Base-by-base conservation (phyloP, 768 basidiomycete species). In the Boletellus ananas region DNA sequence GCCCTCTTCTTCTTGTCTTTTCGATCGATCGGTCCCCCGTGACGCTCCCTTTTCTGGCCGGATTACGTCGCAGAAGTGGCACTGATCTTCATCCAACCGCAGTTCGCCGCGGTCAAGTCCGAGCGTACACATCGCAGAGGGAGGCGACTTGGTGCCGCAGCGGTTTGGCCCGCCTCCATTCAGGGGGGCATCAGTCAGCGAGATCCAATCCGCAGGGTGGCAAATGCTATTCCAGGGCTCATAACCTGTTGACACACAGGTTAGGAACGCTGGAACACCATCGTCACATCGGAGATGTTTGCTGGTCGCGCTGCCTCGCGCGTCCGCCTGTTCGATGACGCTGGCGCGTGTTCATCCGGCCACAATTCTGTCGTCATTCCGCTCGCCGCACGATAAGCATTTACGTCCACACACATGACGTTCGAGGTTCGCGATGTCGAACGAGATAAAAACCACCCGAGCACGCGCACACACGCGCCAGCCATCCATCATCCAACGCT, bases 181-280 rank as follows among this genome's bases (percentile, higher is more conserved):
- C 40, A 34, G 43, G 20, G 37, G 41, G 29, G 16, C 35, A 37
- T 45, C 45, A 40, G 54, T 34, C 43, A 4, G 34, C 25, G 38
- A 48, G 47, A 54, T 57, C 55, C 35, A 52, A 36, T 37, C 47
- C 13, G n/a, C 46, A 1, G 34, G 45, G 45, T 62, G 60, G 55
- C 53, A 49, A 7, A 35, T 34, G 35, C 18, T 52, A 58, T 62
- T 57, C 41, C 62, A 14, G 58, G 62, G 57, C 62, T 65, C 62
- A 62, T 65, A 59, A 62, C 59, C 62, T 61, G 0, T 42, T 21
- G 49, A 0, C 23, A n/a, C 39, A 20, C 7, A 33, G 42, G 29
- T 45, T 46, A 62, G 62, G 57, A 47, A 40, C 51, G 40, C 23
- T 45, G 57, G 50, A 59, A 56, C 50, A 49, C 35, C 38, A 1